Evolutionary conservation across 2,329 filamentous ascomycete species (phyloP), one percentile per base, ranked within the genome.

Genomic region (Dothideomycetes sp.): DNA sequence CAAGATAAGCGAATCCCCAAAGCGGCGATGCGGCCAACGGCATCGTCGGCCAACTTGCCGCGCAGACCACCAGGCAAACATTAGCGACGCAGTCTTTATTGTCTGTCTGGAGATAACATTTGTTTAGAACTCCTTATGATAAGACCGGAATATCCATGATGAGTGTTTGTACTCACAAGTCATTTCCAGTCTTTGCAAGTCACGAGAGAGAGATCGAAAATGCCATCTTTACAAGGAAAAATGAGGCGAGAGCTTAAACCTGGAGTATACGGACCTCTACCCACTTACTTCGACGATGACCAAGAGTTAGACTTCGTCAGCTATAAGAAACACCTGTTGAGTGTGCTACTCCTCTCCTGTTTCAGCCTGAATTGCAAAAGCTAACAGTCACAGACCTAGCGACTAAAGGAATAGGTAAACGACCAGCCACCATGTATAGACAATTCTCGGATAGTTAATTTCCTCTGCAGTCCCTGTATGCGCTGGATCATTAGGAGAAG

Each of bases 401-500:
- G 10, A 29, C 14, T 4, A 36, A 36, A 29, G 34, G 34, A 16
- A 22, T 22, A 4, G n/a, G 34, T 36, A 16, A 18, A 19, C 22
- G 22, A 12, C 12, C 22, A 27, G 7, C 22, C 7, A 7, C 22
- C 12, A 12, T 14, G 7, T 36, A 8, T 8, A 10, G 17, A n/a
- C 34, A n/a, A 31, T 10, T 3, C 15, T 16, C 15, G 12, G 33
- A 22, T 19, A 5, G 31, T 27, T 16, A 37, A 19, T 31, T 16
- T 27, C 9, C 12, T 16, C 18, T n/a, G 18, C 30, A 38, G 37
- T 38, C 12, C 37, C 37, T 14, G 30, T 38, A 14, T 32, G 29
- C 10, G 30, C 30, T 9, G 37, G 37, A 22, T 33, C 37, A 5
- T 14, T 38, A 33, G 37, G 37, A n/a, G 37, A 38, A 24, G 37